Conservation (phyloP, 768 basidiomycete species). For the Leccinum aurantiacum region DNA sequence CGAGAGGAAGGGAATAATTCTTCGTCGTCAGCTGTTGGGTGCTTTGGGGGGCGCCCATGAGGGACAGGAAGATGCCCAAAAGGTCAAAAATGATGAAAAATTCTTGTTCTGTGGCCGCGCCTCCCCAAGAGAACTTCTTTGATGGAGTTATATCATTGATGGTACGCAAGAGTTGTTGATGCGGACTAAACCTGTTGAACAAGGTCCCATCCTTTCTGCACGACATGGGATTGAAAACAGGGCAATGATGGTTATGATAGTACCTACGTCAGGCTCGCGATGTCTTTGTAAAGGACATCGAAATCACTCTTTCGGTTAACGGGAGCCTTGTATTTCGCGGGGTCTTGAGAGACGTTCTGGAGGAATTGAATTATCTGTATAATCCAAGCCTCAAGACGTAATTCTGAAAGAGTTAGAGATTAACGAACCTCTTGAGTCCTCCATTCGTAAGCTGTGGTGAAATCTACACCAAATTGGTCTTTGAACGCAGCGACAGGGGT, state of each 20-base stretch:
- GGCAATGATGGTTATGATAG: not conserved
- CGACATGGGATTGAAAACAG: not conserved
- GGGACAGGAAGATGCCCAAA: not conserved
- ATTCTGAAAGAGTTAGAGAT: not conserved
- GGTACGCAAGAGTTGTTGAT: not conserved
- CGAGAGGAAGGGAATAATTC: not conserved
- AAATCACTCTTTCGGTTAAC: not conserved
- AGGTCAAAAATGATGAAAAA: not conserved
- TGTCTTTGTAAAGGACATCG: not conserved
- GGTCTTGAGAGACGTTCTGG: not conserved
- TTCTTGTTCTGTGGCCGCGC: not conserved
- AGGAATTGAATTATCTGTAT: not conserved
- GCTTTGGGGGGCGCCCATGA: not conserved
- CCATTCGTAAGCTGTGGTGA: not conserved
- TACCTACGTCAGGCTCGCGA: not conserved
- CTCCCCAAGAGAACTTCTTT: not conserved
- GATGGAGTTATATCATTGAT: not conserved
- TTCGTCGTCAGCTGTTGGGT: not conserved
- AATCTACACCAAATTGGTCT: not conserved
- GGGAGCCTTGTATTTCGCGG: not conserved
- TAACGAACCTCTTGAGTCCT: not conserved
- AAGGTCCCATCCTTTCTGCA: not conserved
- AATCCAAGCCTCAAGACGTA: not conserved
- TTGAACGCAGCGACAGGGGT: not conserved
- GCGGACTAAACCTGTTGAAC: not conserved